Conservation (phyloP, 2,329 filamentous ascomycete genomes). For the Fusarium sp. region DNA sequence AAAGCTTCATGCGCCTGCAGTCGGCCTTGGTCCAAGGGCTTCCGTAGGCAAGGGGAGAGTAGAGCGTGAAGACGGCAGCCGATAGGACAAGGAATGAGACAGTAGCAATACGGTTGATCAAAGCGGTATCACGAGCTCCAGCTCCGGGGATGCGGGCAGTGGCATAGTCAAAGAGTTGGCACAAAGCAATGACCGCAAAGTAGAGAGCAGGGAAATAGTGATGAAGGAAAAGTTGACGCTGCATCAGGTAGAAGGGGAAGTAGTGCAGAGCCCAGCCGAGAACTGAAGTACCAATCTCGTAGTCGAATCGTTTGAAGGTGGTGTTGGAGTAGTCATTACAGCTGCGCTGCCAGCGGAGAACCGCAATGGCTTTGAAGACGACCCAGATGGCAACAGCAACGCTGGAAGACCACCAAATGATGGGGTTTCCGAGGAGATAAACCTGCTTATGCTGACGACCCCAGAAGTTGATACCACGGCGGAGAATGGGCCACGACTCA, state of each 20-base stretch:
- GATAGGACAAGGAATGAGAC: conserved; percentile 78
- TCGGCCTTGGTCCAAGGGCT: conserved; percentile 92
- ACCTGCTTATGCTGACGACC: conserved; percentile 93
- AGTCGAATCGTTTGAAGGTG: conserved; percentile 96
- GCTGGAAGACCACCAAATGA: conserved; percentile 94
- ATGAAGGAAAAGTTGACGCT: conserved; percentile 96
- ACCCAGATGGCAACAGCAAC: conserved; percentile 79
- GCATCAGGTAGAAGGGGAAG: conserved; percentile 98
- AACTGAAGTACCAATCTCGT: conserved; percentile 89
- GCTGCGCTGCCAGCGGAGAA: conserved; percentile 94
- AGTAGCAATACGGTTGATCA: conserved; percentile 78
- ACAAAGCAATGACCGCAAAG: conserved; percentile 90
- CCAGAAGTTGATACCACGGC: conserved; percentile 99
- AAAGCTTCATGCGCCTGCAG: conserved; percentile 87
- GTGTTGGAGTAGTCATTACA: conserved; percentile 84
- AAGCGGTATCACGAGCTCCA: conserved; percentile 71
- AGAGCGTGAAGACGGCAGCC: conserved; percentile 82
- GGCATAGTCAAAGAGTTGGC: conserved; percentile 87
- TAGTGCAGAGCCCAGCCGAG: conserved; percentile 98
- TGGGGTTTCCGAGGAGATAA: conserved; percentile 93
- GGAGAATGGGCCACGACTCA: conserved; percentile 89
- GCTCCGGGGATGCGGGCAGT: conserved; percentile 76
- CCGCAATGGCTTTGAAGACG: conserved; percentile 84
- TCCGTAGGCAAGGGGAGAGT: conserved; percentile 89
- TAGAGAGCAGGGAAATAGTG: conserved; percentile 98